Conservation (phyloP, 2,329 filamentous ascomycete species). For the Ilyonectria sp. region DNA sequence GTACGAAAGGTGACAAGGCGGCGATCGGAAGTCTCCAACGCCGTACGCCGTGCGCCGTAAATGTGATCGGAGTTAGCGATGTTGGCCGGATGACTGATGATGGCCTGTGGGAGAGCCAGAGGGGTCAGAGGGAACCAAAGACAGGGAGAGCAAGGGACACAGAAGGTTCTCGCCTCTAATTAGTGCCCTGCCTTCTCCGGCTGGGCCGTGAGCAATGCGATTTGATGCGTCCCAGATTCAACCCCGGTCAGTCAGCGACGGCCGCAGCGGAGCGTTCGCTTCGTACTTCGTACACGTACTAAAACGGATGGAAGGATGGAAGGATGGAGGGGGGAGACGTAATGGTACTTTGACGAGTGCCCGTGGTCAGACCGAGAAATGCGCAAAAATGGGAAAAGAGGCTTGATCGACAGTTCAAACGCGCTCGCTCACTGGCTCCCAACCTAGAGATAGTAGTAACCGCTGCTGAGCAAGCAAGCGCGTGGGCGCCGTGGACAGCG, state of each 20-base stretch:
- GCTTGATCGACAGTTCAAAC: neutral
- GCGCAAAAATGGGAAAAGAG: too few species aligned
- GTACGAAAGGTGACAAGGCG: neutral
- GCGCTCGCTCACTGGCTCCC: neutral
- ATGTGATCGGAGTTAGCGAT: constrained; percentile 13
- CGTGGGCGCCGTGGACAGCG: neutral
- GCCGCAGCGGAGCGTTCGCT: neutral
- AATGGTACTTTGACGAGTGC: too few species aligned
- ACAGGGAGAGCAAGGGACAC: neutral
- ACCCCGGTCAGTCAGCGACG: neutral
- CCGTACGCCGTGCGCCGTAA: constrained; percentile 18
- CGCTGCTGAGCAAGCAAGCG: neutral
- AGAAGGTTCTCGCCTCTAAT: constrained; percentile 26
- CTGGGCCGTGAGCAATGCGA: constrained; percentile 10
- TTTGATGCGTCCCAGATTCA: constrained; percentile 4
- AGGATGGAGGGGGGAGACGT: too few species aligned
- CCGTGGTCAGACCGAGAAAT: too few species aligned
- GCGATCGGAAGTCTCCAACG: constrained; percentile 6
- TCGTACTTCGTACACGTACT: neutral
- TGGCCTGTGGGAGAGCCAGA: neutral
- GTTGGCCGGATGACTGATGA: constrained; percentile 19
- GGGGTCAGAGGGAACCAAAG: too few species aligned
- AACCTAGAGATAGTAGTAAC: too few species aligned
- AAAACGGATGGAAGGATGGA: too few species aligned
- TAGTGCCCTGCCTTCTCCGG: constrained; percentile 16